Percentiles rank a stretch among this genome's conserved stretches.
These are phyloP conservation scores for Aechmea fasciata DNA, from an alignment of 176 grass and related monocot species.

Conservation along the genomic window DNA sequence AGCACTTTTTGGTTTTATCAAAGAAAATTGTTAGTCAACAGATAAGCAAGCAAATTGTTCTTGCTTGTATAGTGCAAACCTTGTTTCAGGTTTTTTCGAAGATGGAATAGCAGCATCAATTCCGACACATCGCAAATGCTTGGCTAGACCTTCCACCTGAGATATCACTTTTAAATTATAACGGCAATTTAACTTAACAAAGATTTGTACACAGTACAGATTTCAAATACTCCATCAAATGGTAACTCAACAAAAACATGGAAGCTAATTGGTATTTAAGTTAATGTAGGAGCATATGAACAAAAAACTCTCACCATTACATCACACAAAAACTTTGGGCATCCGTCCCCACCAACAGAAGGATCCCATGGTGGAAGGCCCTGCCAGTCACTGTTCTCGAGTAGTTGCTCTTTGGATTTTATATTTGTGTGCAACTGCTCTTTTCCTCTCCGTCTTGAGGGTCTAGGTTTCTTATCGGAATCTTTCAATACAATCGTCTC, in stretches of 20 bases:
- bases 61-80: conserved; percentile 29
- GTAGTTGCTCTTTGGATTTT: conserved; percentile 40
- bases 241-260: background rate
- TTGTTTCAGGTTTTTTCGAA: conserved; percentile 78
- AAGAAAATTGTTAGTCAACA: background rate
- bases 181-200: background rate
- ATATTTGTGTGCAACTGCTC: conserved; percentile 19
- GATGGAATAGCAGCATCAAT: conserved; percentile 79
- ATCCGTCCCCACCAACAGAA: conserved; percentile 68
- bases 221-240: background rate
- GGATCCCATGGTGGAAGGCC: conserved; percentile 72
- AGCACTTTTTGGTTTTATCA: too few species aligned
- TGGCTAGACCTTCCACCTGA: conserved; percentile 91
- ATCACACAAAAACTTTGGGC: conserved; percentile 84
- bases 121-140: conserved; percentile 90
- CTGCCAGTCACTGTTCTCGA: conserved; percentile 56
- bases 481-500: conserved; percentile 64
- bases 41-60: background rate
- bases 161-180: conserved; percentile 15
- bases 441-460: conserved; percentile 57
- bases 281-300: background rate
- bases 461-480: conserved; percentile 44
- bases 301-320: conserved; percentile 65
- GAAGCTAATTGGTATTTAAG: background rate
- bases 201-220: background rate